Conservation (phyloP, 352 stramenopile genomes). For the Globisporangium splendens region DNA sequence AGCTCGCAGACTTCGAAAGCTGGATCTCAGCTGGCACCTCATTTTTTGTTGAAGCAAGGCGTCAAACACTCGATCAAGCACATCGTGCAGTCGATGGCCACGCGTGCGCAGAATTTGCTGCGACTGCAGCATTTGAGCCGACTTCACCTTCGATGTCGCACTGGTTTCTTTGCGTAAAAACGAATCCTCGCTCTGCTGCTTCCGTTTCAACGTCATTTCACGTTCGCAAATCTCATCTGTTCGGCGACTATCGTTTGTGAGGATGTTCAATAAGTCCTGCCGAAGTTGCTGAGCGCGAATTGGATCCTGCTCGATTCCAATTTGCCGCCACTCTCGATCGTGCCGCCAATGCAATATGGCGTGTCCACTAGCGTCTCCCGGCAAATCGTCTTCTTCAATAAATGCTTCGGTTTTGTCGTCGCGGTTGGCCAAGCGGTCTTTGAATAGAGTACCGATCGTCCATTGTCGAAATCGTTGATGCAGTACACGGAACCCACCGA, state of each 20-base stretch:
- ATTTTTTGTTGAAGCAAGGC: slow-evolving; percentile 42
- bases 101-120: slow-evolving; percentile 48
- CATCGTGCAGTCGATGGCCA: slow-evolving; percentile 51
- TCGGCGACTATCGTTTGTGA: slow-evolving; percentile 28
- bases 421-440: slow-evolving; percentile 8
- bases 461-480: slow-evolving; percentile 38
- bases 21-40: slow-evolving; percentile 40
- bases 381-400: slow-evolving; percentile 1
- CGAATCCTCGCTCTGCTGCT: slow-evolving; percentile 32
- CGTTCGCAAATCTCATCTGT: slow-evolving; percentile 29
- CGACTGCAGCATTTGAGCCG: slow-evolving; percentile 37
- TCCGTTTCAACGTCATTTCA: slow-evolving; percentile 33
- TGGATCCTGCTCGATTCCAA: slow-evolving; percentile 38
- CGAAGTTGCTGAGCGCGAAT: slow-evolving; percentile 26
- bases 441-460: slow-evolving; percentile 35
- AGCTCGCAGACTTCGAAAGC: slow-evolving; percentile 50
- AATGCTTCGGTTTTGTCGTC: neutral
- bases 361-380: slow-evolving; percentile 12
- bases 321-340: slow-evolving; percentile 46
- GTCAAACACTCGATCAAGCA: slow-evolving; percentile 58
- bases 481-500: slow-evolving; percentile 43
- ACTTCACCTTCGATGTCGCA: slow-evolving; percentile 44
- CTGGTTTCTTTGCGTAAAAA: slow-evolving; percentile 47
- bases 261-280: slow-evolving; percentile 29
- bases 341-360: slow-evolving; percentile 38